Evolutionary conservation across 257 asterid species (phyloP), one percentile per base, ranked within the genome.

Genomic region (Petunia axillaris): DNA sequence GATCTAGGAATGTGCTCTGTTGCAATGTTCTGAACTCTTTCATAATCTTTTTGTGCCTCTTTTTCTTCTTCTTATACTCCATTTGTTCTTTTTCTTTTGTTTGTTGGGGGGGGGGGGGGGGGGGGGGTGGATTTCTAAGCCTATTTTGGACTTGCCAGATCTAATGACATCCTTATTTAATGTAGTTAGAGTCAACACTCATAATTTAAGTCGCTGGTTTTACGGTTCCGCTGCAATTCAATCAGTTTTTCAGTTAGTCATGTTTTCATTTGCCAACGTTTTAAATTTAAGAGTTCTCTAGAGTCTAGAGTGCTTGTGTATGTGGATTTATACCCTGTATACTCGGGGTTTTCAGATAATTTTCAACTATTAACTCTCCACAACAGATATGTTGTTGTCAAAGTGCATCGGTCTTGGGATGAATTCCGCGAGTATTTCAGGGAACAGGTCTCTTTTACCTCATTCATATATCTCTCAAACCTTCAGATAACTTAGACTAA

Each of bases 391-490:
- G 98, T 96, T 4, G 98, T 95, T 40, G 98, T 96, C 41, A 92
- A 92, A 89, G 91, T 91, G 85, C 99, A 94, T 82, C 76, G 78
- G 79, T 94, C 98, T 4, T 96, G 98, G 98, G 87, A 90, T 67
- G 97, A 96, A 60, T 96, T 94, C 83, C 90, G 89, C 64, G 94
- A 91, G 40, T 92, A 92, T 89, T 93, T 92, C 91, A 85, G 60
- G 54, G 85, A 83, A 84, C 98, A 93, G 98, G 97, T 95, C 59
- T 52, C 81, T 79, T 63, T 58, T 57, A 64, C 78, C 83, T 50
- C 78, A 81, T 62, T 74, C 66, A 64, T 35, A 16, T 64, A 35
- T 1, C 7, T 25, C 8, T 44, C 35, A 71, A 70, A 35, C 35
- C 48, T 11, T 71, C 6, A 5, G 62, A 71, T 50, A 46, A 25